Evolutionary conservation across 1,284 basidiomycete genomes (phyloP).

Genomic region (Puccinia horiana): DNA sequence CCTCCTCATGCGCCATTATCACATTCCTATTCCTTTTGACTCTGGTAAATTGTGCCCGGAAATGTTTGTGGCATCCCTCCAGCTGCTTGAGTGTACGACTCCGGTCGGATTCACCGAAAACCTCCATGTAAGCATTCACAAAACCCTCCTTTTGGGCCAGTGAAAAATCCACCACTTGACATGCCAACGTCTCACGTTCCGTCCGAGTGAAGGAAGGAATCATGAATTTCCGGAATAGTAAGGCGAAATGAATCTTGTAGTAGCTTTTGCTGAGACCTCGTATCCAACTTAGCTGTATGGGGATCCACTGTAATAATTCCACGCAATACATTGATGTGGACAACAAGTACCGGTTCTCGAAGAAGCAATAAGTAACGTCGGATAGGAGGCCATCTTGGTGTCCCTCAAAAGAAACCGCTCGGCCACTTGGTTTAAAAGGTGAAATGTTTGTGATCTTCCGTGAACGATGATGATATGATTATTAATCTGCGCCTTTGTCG

Average conservation of each 20-base stretch:
- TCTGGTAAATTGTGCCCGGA: background rate
- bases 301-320: background rate
- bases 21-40: background rate
- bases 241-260: slow-evolving; percentile 15
- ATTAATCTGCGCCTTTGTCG: too few relatives aligned
- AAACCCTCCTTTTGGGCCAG: background rate
- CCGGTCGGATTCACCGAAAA: background rate
- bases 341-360: slow-evolving; percentile 3
- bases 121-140: slow-evolving; percentile 2
- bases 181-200: background rate
- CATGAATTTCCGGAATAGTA: background rate
- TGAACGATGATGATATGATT: too few relatives aligned
- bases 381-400: background rate
- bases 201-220: background rate
- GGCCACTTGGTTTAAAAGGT: slow-evolving; percentile 10
- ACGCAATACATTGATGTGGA: slow-evolving; percentile 9
- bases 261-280: background rate
- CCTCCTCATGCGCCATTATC: background rate
- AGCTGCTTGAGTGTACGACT: background rate
- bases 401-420: background rate
- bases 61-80: slow-evolving; percentile 22
- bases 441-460: too few relatives aligned
- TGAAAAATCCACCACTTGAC: slow-evolving; percentile 25
- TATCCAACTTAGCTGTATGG: slow-evolving; percentile 21
- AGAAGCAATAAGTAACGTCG: slow-evolving; percentile 10